Evolutionary conservation across 1,139 yeast species (phyloP).

Genomic region (Zygosaccharomyces pseudobailii): DNA sequence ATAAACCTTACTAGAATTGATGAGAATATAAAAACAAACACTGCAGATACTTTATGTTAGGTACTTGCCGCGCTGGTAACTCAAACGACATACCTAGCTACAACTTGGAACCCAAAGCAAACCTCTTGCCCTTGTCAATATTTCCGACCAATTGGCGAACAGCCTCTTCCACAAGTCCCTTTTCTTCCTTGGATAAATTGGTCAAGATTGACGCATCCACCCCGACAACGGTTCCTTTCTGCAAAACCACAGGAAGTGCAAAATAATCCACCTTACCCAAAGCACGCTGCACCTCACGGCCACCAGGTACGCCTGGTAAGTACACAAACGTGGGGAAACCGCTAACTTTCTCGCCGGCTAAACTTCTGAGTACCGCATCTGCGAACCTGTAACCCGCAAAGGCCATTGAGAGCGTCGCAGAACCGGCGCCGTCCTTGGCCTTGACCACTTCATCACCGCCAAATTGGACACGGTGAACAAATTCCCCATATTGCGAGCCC

Average conservation of each 20-base stretch:
- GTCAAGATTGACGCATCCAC: conserved; percentile 45
- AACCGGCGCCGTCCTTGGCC: conserved; percentile 73
- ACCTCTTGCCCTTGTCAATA: conserved; percentile 56
- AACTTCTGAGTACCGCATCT: conserved; percentile 23
- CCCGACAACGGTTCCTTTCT: conserved; percentile 45
- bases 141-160: conserved; percentile 51
- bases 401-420: conserved; percentile 77
- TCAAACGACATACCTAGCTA: not conserved
- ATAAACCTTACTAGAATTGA: no score
- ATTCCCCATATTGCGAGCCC: conserved; percentile 39
- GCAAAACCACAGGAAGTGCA: conserved; percentile 56
- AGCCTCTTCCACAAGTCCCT: conserved; percentile 47
- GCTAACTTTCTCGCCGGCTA: conserved; percentile 18
- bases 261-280: conserved; percentile 45
- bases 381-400: conserved; percentile 70
- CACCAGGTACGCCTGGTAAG: conserved; percentile 49
- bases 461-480: conserved; percentile 60
- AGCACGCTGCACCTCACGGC: conserved; percentile 41
- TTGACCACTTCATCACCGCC: conserved; percentile 80
- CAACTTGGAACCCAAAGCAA: conserved; percentile 39
- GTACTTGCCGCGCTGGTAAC: not conserved
- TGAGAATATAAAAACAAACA: no score
- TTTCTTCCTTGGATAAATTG: conserved; percentile 41
- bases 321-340: conserved; percentile 52
- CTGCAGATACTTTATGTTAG: no score